Evolutionary conservation across 2,329 filamentous ascomycete species (phyloP), one percentile per base, ranked within the genome.

Genomic region (Blastomyces gilchristii): DNA sequence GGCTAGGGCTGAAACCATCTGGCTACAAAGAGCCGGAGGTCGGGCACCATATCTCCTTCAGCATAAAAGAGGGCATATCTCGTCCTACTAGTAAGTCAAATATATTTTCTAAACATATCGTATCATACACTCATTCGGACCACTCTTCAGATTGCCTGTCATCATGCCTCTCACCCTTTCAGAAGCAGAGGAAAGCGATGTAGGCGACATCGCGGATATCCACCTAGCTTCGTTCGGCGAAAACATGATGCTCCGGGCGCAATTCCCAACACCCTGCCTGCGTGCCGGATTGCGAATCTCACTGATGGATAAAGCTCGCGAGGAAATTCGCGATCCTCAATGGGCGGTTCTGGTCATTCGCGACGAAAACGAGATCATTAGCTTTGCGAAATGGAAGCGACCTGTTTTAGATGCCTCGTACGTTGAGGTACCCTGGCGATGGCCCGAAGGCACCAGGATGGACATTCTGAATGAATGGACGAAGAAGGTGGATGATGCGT

Each of bases 201-300:
- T 66, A 8, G 25, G 60, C 45, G 62, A 64, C 63, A 70, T 71
- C 50, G 68, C 68, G 18, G 66, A 69, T 52, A 68, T 70, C 60
- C 69, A 71, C 63, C 66, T 71, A 61, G 66, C 66, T 11, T 65
- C 68, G 41, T 71, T 71, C 49, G 62, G 58, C 18, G 25, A 52
- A 49, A 71, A 71, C 52, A 49, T 7, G 18, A 66, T 70, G 66
- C 63, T 71, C 0, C 65, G 62, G n/a, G 69, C 68, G 14, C 68
- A 70, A 56, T 71, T 70, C 53, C 66, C 69, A 47, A 70, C 68
- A 1, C 64, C 67, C 8, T 49, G 66, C n/a, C 62, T 67, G 12
- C 68, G 68, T 8, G 59, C 63, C 2, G 64, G 57, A 3, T 57
- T 71, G 25, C 52, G 65, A 57, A 62, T 18, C 7, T 65, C 63